Percentiles rank a stretch among this genome's conserved stretches.
phyloP scores from a whole-genome alignment of 805 yeast species.

The Spathaspora sp. region DNA sequence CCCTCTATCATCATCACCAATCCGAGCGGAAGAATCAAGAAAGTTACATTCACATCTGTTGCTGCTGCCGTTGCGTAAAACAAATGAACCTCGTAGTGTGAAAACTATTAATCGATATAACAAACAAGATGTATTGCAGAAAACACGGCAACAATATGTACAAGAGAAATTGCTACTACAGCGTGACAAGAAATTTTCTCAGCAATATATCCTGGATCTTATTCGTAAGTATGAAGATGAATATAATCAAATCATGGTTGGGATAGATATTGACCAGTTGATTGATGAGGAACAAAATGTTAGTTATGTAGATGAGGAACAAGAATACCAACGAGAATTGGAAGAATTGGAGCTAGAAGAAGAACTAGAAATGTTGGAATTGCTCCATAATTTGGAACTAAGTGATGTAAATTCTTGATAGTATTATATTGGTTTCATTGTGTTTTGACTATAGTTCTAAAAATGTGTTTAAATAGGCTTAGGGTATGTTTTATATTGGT shows the following conservation, averaged over 20 bases:
- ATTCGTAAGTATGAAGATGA: slow-evolving; percentile 9
- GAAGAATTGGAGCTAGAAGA: slow-evolving; percentile 14
- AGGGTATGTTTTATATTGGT: too few species aligned
- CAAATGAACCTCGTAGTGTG: not conserved
- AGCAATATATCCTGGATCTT: slow-evolving; percentile 13
- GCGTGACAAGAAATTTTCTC: slow-evolving; percentile 15
- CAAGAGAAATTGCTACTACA: slow-evolving; percentile 14
- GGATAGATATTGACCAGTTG: slow-evolving; percentile 17
- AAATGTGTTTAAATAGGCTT: not conserved
- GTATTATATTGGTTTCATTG: not conserved
- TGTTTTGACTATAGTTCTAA: not conserved
- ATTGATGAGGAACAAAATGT: slow-evolving; percentile 20
- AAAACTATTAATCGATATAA: slow-evolving; percentile 13
- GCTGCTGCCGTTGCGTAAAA: slow-evolving; percentile 2
- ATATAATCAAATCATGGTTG: slow-evolving; percentile 5
- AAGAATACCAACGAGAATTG: slow-evolving; percentile 15
- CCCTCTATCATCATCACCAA: slow-evolving; percentile 14
- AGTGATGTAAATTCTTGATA: not conserved
- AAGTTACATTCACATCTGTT: not conserved
- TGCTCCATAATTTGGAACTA: slow-evolving; percentile 7
- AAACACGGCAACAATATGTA: slow-evolving; percentile 22
- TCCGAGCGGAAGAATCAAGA: not conserved
- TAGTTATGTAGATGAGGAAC: slow-evolving; percentile 1
- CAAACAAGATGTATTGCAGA: slow-evolving; percentile 19
- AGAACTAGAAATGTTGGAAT: slow-evolving; percentile 10